Base-by-base conservation (phyloP, 2,329 filamentous ascomycete genomes). In the Xylaria sp. region DNA sequence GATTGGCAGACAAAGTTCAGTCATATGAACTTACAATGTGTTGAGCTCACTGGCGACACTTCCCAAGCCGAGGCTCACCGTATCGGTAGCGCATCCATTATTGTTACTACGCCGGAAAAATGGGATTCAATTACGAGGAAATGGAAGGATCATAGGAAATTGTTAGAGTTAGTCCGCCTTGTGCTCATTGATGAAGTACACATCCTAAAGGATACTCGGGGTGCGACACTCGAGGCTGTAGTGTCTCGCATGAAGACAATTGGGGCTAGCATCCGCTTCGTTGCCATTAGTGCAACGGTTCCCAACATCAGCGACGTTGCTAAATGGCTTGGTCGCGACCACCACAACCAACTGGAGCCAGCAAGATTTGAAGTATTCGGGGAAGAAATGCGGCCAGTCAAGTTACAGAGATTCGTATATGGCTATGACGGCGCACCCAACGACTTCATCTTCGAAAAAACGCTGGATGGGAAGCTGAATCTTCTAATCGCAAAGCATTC, bases 171-270 rank as follows among this genome's bases (percentile, higher is more conserved):
- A 70, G 88, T 97, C 55, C 92, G 91, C 69, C 82, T 97, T 0
- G 93, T 96, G 70, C 85, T 97, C 23, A 94, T 97, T 65, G 93
- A 97, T 74, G 93, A 97, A 76, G 92, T 97, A 0, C 93, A 97
- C 73, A 94, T 96, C 44, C 84, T 97, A 63, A 95, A 94, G 75
- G 93, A 96, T 74, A 82, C 86, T 3, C 89, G 93, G 28, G 93
- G 93, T 18, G 92, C 93, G 13, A 94, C 91, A 0, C 84, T 97
- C 0, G 93, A 97, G 78, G 92, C 91, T 4, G 91, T 97, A 2
- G 92, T 97, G 0, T 95, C 93, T 18, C 90, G 93, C 9, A 97
- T 96, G 93, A 96, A 96, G 79, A 91, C 91, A 0, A 89, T 93
- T 55, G 90, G 90, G 13, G 89, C 90, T 0, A 87, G 91, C 76